These are phyloP conservation scores for Pichia membranifaciens DNA, from an alignment of 805 yeast genomes.

Conservation along the genomic window DNA sequence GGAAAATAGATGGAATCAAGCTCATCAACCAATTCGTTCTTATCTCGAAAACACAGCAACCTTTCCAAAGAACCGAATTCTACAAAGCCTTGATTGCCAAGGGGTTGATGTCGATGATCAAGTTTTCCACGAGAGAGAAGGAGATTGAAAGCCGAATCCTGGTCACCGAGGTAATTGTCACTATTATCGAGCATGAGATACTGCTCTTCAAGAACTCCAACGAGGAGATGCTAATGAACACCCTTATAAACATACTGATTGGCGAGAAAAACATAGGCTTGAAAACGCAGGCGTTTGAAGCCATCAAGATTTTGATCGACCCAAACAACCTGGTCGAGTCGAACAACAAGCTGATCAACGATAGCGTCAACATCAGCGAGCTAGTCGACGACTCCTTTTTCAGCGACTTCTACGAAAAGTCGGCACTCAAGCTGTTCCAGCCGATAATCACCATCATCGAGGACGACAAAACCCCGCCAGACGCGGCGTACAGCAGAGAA, in stretches of 20 bases:
- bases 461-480: background rate
- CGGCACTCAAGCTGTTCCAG: slow-evolving; percentile 24
- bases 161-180: slow-evolving; percentile 75
- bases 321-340: slow-evolving; percentile 31
- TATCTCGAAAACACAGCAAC: slow-evolving; percentile 63
- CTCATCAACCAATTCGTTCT: slow-evolving; percentile 74
- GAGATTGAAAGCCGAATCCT: slow-evolving; percentile 46
- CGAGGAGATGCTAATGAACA: slow-evolving; percentile 43
- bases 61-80: slow-evolving; percentile 57
- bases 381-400: slow-evolving; percentile 38
- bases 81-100: slow-evolving; percentile 55
- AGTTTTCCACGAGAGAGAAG: slow-evolving; percentile 45
- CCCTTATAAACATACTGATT: slow-evolving; percentile 53
- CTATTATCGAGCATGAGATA: slow-evolving; percentile 81
- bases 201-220: slow-evolving; percentile 40
- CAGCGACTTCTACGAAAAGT: slow-evolving; percentile 53
- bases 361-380: slow-evolving; percentile 18
- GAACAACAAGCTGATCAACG: background rate
- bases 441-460: slow-evolving; percentile 23
- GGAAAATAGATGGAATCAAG: slow-evolving; percentile 63
- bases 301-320: slow-evolving; percentile 67
- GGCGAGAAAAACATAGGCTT: slow-evolving; percentile 65
- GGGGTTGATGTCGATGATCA: slow-evolving; percentile 66
- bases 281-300: slow-evolving; percentile 79
- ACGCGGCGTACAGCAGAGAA: background rate